phyloP scores from a whole-genome alignment of 202 grass and related monocot species.

The Zoysia matrella region DNA sequence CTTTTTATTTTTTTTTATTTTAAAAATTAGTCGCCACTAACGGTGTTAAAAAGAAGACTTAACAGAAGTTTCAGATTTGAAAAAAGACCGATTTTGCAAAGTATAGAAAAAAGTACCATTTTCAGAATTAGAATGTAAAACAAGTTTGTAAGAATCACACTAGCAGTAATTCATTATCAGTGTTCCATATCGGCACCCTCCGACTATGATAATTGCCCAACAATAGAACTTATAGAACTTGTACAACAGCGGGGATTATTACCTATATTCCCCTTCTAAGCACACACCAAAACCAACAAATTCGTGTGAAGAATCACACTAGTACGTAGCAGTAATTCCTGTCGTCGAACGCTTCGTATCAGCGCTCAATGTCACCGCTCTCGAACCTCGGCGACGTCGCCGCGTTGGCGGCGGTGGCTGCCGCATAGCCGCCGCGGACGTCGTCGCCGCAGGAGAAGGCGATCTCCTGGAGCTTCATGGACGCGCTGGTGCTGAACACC shows the following conservation, averaged over 20 bases:
- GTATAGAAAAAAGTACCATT: too few species aligned
- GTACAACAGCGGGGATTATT: conserved; percentile 45
- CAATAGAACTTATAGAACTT: not conserved
- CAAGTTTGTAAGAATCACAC: too few species aligned
- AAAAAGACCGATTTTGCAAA: too few species aligned
- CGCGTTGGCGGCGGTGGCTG: not conserved
- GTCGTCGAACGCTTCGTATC: not conserved
- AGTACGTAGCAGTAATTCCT: conserved; percentile 12
- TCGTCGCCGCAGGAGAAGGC: conserved; percentile 61
- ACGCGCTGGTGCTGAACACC: conserved; percentile 75
- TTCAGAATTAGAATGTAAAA: too few species aligned
- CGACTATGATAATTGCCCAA: too few species aligned
- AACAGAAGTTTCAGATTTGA: too few species aligned
- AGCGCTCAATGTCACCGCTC: conserved; percentile 35
- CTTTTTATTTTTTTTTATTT: too few species aligned
- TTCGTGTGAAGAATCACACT: not conserved
- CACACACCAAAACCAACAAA: conserved; percentile 7
- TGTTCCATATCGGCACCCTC: too few species aligned
- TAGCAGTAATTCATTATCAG: too few species aligned
- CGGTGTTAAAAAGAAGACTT: too few species aligned
- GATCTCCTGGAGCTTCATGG: conserved; percentile 75
- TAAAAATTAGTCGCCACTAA: too few species aligned
- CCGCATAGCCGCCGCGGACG: conserved; percentile 21
- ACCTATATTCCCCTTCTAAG: conserved; percentile 51
- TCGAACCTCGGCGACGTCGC: conserved; percentile 41